Percentiles rank a stretch among this genome's conserved stretches.
Evolutionary conservation across 345 rosid genomes (phyloP).

Genomic region (Ceriops decandra): DNA sequence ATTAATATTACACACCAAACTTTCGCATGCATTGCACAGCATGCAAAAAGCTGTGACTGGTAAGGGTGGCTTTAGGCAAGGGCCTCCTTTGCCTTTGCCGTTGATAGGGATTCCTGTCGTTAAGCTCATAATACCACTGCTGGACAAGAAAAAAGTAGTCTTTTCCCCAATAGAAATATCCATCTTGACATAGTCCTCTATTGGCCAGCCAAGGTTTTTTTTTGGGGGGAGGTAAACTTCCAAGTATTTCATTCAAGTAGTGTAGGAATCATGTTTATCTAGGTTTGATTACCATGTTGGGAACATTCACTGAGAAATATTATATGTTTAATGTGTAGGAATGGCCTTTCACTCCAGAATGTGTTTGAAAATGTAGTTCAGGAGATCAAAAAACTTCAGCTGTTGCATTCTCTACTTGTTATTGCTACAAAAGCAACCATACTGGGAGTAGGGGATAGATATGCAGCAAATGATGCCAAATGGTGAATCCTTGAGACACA

Average conservation of each 20-base stretch:
- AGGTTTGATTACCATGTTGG: neutral
- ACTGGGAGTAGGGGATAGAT: conserved; percentile 43
- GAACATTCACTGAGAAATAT: neutral
- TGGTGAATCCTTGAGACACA: conserved; percentile 34
- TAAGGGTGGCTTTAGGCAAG: too few species aligned
- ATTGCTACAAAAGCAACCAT: conserved; percentile 56
- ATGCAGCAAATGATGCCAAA: conserved; percentile 33
- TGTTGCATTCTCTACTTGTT: conserved; percentile 62
- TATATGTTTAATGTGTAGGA: conserved; percentile 41
- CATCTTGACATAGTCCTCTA: too few species aligned
- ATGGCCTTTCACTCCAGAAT: conserved; percentile 54
- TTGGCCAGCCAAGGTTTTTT: too few species aligned
- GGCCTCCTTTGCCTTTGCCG: too few species aligned
- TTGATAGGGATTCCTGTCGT: too few species aligned
- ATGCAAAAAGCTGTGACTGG: too few species aligned
- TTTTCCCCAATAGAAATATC: too few species aligned
- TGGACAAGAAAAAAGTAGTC: too few species aligned
- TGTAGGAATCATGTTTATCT: neutral
- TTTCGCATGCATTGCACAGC: too few species aligned
- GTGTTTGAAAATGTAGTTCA: conserved; percentile 57
- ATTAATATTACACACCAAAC: too few species aligned
- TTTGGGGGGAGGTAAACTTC: too few species aligned
- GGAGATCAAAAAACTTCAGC: conserved; percentile 61
- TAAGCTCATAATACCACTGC: too few species aligned
- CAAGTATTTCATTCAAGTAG: neutral